Base-by-base conservation (phyloP, 1,284 basidiomycete genomes). In the Apiotrichum brassicae region DNA sequence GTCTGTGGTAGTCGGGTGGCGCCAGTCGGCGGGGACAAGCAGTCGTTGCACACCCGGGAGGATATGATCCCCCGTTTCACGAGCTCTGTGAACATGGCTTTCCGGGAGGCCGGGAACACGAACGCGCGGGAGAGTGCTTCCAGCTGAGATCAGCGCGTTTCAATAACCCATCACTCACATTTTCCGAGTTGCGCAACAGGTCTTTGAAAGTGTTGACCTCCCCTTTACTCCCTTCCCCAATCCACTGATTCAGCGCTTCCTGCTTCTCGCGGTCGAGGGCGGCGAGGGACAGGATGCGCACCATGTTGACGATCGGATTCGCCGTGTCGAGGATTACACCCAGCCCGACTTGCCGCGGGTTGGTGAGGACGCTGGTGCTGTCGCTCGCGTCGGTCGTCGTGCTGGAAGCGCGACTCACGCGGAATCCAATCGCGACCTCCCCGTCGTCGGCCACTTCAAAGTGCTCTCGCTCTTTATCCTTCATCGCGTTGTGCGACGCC, bases 251-350 rank as follows among this genome's bases (percentile, higher is more conserved):
- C 65, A 66, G 70, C 11, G 57, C 32, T 12, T 59, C 62, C 24
- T 69, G 49, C 44, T 65, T 62, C 44, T 66, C 53, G 26, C 68
- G 54, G 48, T 73, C 71, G 24, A 71, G 51, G 6, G 55, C 38
- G 4, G 54, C 38, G 7, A 23, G 43, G 4, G 53, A 60, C 41
- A 71, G 56, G 0, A 39, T 25, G 23, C 51, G 54, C 2, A 64
- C 37, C 14, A 67, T 42, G 32, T 49, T 53, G 20, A 14, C 35
- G 2, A 56, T 39, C 9, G 58, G 63, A 25, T 44, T 45, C 32
- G 25, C 13, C 34, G 6, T 14, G 14, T 35, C 34, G 16, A 52
- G 30, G 2, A 52, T 24, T 13, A 47, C 41, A 16, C 43, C 47
- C 1, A 56, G 44, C 18, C 32, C 35, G 7, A 30, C 28, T 20